These are phyloP conservation scores for Zea mays DNA, from an alignment of 176 grass and related monocot genomes.

Conservation along the genomic window DNA sequence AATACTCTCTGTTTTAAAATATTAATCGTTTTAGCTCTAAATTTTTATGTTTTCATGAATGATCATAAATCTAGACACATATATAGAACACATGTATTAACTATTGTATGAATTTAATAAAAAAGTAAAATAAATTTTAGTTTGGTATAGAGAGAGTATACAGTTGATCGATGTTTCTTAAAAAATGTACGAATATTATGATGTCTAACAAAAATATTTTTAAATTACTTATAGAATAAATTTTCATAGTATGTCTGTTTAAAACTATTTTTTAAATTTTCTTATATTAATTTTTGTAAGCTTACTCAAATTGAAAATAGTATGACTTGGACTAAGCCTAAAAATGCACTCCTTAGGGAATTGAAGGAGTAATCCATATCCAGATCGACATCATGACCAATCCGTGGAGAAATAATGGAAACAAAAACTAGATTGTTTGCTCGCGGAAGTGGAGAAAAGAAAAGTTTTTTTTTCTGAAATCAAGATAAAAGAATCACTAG, in stretches of 20 bases:
- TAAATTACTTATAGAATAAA: too few species aligned
- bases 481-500: neutral
- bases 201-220: neutral
- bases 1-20: too few species aligned
- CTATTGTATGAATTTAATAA: too few species aligned
- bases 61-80: too few species aligned
- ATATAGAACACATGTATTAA: too few species aligned
- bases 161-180: too few species aligned
- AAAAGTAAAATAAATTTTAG: too few species aligned
- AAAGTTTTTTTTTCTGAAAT: neutral
- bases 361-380: neutral
- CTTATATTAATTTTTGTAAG: too few species aligned
- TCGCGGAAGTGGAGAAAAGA: neutral
- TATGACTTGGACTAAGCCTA: neutral
- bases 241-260: neutral
- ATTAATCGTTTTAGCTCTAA: too few species aligned
- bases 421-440: neutral
- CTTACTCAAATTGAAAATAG: neutral
- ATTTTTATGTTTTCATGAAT: too few species aligned
- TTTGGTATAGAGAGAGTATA: too few species aligned
- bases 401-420: neutral
- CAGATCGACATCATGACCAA: neutral
- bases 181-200: neutral
- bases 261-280: neutral
- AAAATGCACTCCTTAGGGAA: neutral